Conservation (phyloP, 139 green algal genomes). For the Closterium sp. region DNA sequence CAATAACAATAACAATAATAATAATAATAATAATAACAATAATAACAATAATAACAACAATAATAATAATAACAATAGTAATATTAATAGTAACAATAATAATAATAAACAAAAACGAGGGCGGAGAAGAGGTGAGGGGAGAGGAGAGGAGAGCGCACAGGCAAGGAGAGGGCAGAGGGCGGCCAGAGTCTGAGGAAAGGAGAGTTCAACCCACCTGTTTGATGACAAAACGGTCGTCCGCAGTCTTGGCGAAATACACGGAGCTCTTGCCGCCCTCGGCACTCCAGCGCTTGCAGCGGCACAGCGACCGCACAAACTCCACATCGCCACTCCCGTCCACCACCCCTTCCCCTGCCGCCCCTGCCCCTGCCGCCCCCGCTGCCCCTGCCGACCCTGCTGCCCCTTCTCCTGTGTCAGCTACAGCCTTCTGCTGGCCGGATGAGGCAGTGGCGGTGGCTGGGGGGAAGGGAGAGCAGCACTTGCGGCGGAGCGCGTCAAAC, state of each 20-base stretch:
- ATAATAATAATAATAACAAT: too few relatives aligned
- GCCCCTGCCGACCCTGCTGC: background rate
- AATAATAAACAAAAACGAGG: background rate
- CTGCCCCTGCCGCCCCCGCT: background rate
- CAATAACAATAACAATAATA: too few relatives aligned
- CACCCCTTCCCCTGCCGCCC: background rate
- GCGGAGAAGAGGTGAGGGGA: conserved; percentile 80
- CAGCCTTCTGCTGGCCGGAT: background rate
- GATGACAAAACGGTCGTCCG: conserved; percentile 73
- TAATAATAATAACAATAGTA: too few relatives aligned
- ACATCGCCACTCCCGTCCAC: conserved; percentile 55
- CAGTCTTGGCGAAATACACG: conserved; percentile 91
- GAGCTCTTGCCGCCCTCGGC: conserved; percentile 82
- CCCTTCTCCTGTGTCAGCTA: background rate
- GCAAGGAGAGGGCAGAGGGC: too few relatives aligned
- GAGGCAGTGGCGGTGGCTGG: background rate
- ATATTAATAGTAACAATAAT: too few relatives aligned
- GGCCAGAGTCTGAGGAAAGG: conserved; percentile 46
- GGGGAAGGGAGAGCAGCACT: conserved; percentile 11
- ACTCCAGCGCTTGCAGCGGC: conserved; percentile 73
- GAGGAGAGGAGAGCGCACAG: too few relatives aligned
- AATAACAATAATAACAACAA: too few relatives aligned
- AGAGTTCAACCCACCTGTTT: conserved; percentile 46
- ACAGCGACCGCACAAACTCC: conserved; percentile 79
- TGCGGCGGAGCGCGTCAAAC: conserved; percentile 49